phyloP scores from a whole-genome alignment of 768 basidiomycete genomes.

The Mycena maculata region DNA sequence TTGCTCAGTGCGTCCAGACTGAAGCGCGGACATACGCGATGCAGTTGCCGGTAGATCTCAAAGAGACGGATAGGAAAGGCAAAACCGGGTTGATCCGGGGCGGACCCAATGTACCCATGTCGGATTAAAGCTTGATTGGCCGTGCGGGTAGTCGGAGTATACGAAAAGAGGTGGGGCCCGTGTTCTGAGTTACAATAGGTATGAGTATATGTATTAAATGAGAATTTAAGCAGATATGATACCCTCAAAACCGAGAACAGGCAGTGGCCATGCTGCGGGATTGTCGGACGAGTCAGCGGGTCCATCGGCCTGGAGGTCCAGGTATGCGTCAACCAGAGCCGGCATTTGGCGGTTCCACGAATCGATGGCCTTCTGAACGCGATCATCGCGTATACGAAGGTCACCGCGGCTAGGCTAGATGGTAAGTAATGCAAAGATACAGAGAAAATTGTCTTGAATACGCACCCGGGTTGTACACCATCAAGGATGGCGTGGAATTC shows the following conservation, averaged over 20 bases:
- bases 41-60: constrained; percentile 40
- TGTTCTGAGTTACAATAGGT: background rate
- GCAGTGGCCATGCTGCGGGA: background rate
- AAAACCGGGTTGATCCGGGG: background rate
- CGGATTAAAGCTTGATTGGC: background rate
- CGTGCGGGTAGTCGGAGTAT: too few species aligned
- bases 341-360: background rate
- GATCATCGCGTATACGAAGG: background rate
- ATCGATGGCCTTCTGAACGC: background rate
- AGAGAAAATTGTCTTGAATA: background rate
- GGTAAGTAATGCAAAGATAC: background rate
- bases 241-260: background rate
- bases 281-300: background rate
- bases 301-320: background rate
- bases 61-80: constrained; percentile 36
- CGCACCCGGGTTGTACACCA: background rate
- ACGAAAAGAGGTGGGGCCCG: background rate
- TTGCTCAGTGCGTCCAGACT: constrained; percentile 36
- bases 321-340: background rate
- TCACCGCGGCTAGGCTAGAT: background rate
- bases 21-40: constrained; percentile 38
- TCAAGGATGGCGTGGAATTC: background rate
- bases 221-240: background rate
- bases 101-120: background rate
- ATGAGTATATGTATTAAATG: too few species aligned